A percentile compares a stretch with the other conserved stretches of the same genome.
Evolutionary conservation across 176 grass and related monocot genomes (phyloP).

Genomic region (Carex kokanica): DNA sequence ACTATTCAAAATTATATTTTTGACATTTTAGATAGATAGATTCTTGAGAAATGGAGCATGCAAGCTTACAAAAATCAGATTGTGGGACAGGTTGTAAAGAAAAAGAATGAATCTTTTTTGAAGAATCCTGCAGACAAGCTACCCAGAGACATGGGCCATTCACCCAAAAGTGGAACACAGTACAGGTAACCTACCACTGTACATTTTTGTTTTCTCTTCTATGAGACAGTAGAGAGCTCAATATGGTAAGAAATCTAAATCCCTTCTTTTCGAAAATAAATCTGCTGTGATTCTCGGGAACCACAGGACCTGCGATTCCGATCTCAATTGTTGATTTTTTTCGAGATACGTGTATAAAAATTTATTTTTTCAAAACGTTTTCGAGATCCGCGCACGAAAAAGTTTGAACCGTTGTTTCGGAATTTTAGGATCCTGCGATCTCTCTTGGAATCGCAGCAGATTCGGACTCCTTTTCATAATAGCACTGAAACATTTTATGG

Average conservation of each 20-base stretch:
- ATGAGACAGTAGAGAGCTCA: neutral
- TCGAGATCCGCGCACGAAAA: too few relatives aligned
- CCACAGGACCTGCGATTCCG: too few relatives aligned
- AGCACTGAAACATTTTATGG: neutral
- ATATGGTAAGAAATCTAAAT: neutral
- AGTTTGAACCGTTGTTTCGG: too few relatives aligned
- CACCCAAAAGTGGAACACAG: neutral
- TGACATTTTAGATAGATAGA: neutral
- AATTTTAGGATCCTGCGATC: too few relatives aligned
- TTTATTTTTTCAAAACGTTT: too few relatives aligned
- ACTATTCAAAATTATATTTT: neutral
- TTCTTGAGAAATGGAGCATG: neutral
- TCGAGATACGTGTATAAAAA: too few relatives aligned
- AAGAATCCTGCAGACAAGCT: conserved; percentile 1
- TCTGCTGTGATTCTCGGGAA: too few relatives aligned
- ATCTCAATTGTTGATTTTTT: too few relatives aligned
- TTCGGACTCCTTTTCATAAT: too few relatives aligned
- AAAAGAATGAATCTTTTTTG: neutral
- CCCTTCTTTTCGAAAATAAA: too few relatives aligned
- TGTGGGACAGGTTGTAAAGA: neutral
- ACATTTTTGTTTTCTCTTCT: neutral
- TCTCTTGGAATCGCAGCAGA: too few relatives aligned
- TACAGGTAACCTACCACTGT: neutral
- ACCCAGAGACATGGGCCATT: neutral
- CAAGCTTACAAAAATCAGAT: conserved; percentile 11